These are phyloP conservation scores for Zygoascus bituminiphila DNA, from an alignment of 805 yeast genomes.

Conservation along the genomic window DNA sequence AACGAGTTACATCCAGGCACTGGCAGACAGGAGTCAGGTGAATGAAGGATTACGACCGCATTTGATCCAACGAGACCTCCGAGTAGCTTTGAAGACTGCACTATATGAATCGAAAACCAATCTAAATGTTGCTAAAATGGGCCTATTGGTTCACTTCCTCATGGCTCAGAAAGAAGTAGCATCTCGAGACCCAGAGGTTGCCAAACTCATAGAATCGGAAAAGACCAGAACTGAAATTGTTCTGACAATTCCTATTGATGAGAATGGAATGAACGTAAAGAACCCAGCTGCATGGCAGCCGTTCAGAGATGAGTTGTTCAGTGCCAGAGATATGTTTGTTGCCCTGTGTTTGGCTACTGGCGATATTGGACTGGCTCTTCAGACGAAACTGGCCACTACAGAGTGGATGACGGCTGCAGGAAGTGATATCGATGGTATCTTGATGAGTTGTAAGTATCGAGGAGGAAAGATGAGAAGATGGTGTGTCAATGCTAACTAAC, in stretches of 20 bases:
- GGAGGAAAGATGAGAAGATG: background rate
- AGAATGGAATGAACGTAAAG: conserved; percentile 5
- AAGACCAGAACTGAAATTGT: conserved; percentile 10
- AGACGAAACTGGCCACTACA: conserved; percentile 54
- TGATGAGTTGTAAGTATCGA: conserved; percentile 35
- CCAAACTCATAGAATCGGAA: conserved; percentile 16
- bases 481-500: background rate
- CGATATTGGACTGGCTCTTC: conserved; percentile 53
- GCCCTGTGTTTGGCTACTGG: conserved; percentile 63
- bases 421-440: conserved; percentile 52
- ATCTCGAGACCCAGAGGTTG: conserved; percentile 19
- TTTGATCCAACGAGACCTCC: conserved; percentile 57
- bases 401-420: conserved; percentile 70
- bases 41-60: conserved; percentile 42
- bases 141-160: conserved; percentile 51
- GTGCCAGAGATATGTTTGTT: conserved; percentile 65
- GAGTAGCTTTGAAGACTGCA: conserved; percentile 61
- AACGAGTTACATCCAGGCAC: conserved; percentile 44
- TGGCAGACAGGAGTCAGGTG: conserved; percentile 37
- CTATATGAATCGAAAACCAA: conserved; percentile 41
- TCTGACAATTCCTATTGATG: conserved; percentile 12
- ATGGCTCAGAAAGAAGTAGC: conserved; percentile 61
- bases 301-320: conserved; percentile 69
- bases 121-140: conserved; percentile 44
- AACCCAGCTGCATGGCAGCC: conserved; percentile 34